A percentile compares a stretch with the other conserved stretches of the same genome.
phyloP scores from a whole-genome alignment of 176 grass and related monocot species.

The Rhynchospora pubera region DNA sequence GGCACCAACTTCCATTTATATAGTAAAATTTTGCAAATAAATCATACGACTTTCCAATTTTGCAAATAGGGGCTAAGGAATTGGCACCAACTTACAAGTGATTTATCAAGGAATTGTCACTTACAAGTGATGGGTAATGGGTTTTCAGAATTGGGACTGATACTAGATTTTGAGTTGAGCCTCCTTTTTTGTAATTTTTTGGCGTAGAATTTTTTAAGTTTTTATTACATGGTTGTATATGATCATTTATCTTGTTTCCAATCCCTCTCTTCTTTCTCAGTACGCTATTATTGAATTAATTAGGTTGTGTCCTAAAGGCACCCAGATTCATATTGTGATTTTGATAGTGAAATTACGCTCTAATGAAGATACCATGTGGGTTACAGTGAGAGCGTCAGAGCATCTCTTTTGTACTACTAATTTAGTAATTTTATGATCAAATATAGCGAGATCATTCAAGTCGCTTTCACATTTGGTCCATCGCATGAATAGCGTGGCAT shows the following conservation, averaged over 20 bases:
- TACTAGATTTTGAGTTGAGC: not conserved
- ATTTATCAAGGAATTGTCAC: too few species aligned
- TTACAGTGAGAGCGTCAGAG: not conserved
- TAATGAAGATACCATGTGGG: not conserved
- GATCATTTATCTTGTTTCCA: not conserved
- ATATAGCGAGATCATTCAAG: not conserved
- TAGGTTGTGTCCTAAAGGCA: not conserved
- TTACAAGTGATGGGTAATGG: not conserved
- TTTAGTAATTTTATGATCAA: not conserved
- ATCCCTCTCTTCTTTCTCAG: not conserved
- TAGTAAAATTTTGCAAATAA: too few species aligned
- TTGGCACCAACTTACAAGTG: too few species aligned
- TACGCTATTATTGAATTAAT: not conserved
- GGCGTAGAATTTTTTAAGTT: not conserved
- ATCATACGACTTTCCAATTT: too few species aligned
- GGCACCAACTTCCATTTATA: too few species aligned
- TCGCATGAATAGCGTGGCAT: too few species aligned
- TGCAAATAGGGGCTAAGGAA: too few species aligned
- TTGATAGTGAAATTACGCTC: not conserved
- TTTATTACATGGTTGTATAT: not conserved
- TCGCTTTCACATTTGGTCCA: too few species aligned
- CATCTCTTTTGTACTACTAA: not conserved
- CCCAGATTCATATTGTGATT: not conserved
- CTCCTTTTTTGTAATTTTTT: not conserved
- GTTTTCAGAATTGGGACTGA: not conserved